Evolutionary conservation across 2,329 filamentous ascomycete genomes (phyloP).

Genomic region (Colletotrichum aenigma): DNA sequence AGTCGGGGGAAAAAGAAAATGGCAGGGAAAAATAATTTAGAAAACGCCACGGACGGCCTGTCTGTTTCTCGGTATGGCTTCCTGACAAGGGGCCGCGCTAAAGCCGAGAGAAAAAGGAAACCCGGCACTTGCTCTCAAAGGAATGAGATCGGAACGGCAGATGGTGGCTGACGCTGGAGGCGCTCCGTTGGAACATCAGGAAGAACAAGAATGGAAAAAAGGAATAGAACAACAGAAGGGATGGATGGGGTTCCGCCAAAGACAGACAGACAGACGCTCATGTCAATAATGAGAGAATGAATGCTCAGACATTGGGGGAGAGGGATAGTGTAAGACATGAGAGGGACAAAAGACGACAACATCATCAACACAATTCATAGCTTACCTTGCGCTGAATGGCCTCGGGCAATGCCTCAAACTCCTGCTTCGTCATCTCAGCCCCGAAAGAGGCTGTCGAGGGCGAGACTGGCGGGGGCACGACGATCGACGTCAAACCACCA

Average conservation of each 20-base stretch:
- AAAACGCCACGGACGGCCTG: not conserved
- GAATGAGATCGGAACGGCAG: not conserved
- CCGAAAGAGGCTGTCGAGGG: conserved; percentile 21
- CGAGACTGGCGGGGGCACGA: conserved; percentile 1
- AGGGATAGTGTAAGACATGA: not conserved
- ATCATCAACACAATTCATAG: conserved; percentile 22
- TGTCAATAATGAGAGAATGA: not conserved
- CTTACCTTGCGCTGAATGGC: conserved; percentile 63
- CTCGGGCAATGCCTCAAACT: conserved; percentile 57
- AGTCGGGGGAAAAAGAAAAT: not conserved
- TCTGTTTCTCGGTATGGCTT: not conserved
- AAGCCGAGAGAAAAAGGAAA: not conserved
- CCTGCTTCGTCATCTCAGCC: conserved; percentile 37
- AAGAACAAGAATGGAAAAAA: not conserved
- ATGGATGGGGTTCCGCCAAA: not conserved
- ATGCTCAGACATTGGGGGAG: not conserved
- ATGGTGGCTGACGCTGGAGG: not conserved
- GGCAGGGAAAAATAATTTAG: not conserved
- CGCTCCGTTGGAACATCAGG: not conserved
- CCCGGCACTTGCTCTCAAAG: conserved; percentile 8
- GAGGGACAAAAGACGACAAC: not conserved
- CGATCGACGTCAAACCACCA: not conserved
- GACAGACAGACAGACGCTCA: not conserved
- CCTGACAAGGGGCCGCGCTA: not conserved
- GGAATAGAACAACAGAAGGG: not conserved